A percentile compares a stretch with the other conserved stretches of the same genome.
These are phyloP conservation scores for Penicillium glabrum DNA, from an alignment of 2,329 filamentous ascomycete genomes.

Conservation along the genomic window DNA sequence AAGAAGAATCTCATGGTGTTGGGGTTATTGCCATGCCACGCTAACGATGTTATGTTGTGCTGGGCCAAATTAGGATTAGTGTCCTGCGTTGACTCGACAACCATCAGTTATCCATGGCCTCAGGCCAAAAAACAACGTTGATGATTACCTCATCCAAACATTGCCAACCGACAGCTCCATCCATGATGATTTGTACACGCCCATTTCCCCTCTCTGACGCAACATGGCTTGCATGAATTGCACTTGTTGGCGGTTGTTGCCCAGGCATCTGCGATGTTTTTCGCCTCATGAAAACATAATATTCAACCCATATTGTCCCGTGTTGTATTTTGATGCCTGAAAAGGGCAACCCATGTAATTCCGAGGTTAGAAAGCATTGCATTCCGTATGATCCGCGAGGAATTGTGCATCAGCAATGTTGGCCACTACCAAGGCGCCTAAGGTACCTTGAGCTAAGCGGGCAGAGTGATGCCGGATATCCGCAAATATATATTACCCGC, in stretches of 20 bases:
- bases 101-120: slow-evolving; percentile 21
- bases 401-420: slow-evolving; percentile 3
- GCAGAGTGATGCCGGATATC: not conserved
- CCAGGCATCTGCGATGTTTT: not conserved
- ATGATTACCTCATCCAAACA: slow-evolving; percentile 12
- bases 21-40: slow-evolving; percentile 36
- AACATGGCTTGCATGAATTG: not conserved
- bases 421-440: not conserved
- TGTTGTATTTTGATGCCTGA: slow-evolving; percentile 5
- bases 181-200: not conserved
- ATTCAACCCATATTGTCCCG: not conserved
- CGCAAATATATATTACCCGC: not conserved
- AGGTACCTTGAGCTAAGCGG: not conserved
- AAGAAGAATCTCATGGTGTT: slow-evolving; percentile 32
- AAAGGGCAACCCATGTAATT: slow-evolving; percentile 8
- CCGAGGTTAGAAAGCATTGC: not conserved
- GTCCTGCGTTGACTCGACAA: slow-evolving; percentile 41
- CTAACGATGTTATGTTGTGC: slow-evolving; percentile 44
- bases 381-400: slow-evolving; percentile 10
- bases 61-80: slow-evolving; percentile 32
- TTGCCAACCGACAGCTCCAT: not conserved
- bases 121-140: slow-evolving; percentile 14
- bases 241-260: not conserved
- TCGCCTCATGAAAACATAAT: not conserved
- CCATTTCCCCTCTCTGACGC: not conserved